Evolutionary conservation across 2,329 filamentous ascomycete genomes (phyloP).

Genomic region (Diaporthe aspalathi): DNA sequence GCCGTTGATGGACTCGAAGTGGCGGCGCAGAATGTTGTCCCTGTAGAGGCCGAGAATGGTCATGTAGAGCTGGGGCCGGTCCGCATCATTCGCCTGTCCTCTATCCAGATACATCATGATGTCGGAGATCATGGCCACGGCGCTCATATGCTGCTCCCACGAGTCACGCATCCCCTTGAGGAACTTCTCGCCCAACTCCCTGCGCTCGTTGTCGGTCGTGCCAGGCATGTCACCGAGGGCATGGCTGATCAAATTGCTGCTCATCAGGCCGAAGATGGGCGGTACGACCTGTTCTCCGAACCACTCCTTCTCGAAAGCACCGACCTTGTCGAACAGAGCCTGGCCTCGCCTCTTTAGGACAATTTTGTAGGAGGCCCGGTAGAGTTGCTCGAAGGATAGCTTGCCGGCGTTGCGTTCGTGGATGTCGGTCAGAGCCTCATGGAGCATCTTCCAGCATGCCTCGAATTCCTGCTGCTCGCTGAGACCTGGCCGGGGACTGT

Average conservation of each 20-base stretch:
- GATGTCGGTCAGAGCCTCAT: conserved; percentile 84
- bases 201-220: conserved; percentile 80
- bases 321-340: conserved; percentile 83
- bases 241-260: conserved; percentile 71
- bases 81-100: conserved; percentile 76
- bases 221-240: conserved; percentile 67
- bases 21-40: conserved; percentile 77
- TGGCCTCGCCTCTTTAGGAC: conserved; percentile 89
- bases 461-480: conserved; percentile 82
- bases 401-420: conserved; percentile 90
- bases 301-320: conserved; percentile 84
- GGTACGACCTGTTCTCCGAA: conserved; percentile 79
- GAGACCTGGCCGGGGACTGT: conserved; percentile 21
- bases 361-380: conserved; percentile 93
- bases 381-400: conserved; percentile 94
- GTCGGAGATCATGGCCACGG: conserved; percentile 97
- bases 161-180: conserved; percentile 78
- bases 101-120: conserved; percentile 98
- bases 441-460: conserved; percentile 82
- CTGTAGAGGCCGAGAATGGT: conserved; percentile 89
- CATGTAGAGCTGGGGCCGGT: conserved; percentile 81
- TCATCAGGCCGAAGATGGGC: conserved; percentile 77
- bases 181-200: conserved; percentile 85
- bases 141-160: conserved; percentile 91
- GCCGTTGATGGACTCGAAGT: conserved; percentile 52